These are phyloP conservation scores for Russula earlei DNA, from an alignment of 768 basidiomycete species.

Conservation along the genomic window DNA sequence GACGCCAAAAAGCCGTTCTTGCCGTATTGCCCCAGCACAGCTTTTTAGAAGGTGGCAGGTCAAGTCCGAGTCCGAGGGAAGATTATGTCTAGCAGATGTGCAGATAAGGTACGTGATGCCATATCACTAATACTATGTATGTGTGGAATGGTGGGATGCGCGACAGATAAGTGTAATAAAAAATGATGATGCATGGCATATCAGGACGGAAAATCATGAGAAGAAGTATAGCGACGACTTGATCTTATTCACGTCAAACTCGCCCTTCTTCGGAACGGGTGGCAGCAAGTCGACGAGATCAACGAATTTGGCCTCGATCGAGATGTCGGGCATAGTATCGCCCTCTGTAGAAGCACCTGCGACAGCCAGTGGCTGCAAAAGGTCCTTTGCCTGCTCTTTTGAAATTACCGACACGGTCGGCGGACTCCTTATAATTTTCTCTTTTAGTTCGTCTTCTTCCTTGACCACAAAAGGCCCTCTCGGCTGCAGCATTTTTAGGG, in stretches of 20 bases:
- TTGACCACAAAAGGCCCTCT: too few relatives aligned
- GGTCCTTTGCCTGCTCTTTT: constrained; percentile 22
- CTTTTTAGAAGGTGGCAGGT: too few relatives aligned
- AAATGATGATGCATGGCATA: neutral
- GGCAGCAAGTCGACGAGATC: constrained; percentile 68
- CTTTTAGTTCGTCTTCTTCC: constrained; percentile 17
- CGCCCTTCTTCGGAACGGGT: constrained; percentile 73
- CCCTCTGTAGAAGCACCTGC: neutral
- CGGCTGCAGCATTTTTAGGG: constrained; percentile 17
- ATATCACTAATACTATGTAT: constrained; percentile 1
- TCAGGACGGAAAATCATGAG: constrained; percentile 41
- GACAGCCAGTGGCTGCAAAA: neutral
- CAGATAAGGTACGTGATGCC: neutral
- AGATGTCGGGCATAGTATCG: constrained; percentile 10
- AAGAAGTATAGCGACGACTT: constrained; percentile 87
- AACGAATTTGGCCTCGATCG: constrained; percentile 50
- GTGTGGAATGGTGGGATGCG: neutral
- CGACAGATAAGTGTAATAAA: constrained; percentile 7
- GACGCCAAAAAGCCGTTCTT: too few relatives aligned
- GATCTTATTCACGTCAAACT: constrained; percentile 76
- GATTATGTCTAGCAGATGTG: too few relatives aligned
- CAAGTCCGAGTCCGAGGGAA: too few relatives aligned
- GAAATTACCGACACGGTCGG: constrained; percentile 22
- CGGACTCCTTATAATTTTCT: constrained; percentile 23
- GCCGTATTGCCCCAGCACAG: too few relatives aligned